A percentile compares a stretch with the other conserved stretches of the same genome.
Conservation (phyloP, 768 basidiomycete genomes). For the Calocera viscosa region DNA sequence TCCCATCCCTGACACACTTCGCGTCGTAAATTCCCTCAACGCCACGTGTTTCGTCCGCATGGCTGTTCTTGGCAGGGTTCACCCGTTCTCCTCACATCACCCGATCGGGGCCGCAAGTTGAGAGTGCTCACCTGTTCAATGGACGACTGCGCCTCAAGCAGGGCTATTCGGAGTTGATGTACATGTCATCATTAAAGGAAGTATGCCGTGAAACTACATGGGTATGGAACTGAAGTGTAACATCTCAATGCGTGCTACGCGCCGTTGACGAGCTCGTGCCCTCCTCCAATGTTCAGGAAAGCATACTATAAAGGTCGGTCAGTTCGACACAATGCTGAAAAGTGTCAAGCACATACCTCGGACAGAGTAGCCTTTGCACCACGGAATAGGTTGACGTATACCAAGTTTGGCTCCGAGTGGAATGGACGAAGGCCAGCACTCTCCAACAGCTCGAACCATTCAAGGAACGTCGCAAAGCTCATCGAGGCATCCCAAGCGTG, state of each 20-base stretch:
- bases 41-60: not conserved
- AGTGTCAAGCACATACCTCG: slow-evolving; percentile 4
- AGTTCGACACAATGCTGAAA: not conserved
- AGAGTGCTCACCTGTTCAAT: too few species aligned
- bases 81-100: too few species aligned
- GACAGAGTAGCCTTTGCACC: slow-evolving; percentile 11
- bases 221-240: too few species aligned
- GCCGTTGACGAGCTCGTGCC: slow-evolving; percentile 11
- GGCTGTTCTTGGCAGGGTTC: slow-evolving; percentile 1
- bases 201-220: too few species aligned
- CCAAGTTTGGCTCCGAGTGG: slow-evolving; percentile 12
- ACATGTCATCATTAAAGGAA: too few species aligned
- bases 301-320: slow-evolving; percentile 11
- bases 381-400: slow-evolving; percentile 13
- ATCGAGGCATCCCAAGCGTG: slow-evolving; percentile 10
- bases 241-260: too few species aligned
- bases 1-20: not conserved
- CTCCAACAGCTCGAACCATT: slow-evolving; percentile 11
- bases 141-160: too few species aligned
- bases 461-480: slow-evolving; percentile 10
- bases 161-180: too few species aligned
- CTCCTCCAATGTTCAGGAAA: slow-evolving; percentile 15
- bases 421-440: slow-evolving; percentile 14
- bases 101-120: too few species aligned
- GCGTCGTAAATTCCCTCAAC: not conserved